Base-by-base conservation (phyloP, 331 rosid species). In the Phaseolus coccineus region DNA sequence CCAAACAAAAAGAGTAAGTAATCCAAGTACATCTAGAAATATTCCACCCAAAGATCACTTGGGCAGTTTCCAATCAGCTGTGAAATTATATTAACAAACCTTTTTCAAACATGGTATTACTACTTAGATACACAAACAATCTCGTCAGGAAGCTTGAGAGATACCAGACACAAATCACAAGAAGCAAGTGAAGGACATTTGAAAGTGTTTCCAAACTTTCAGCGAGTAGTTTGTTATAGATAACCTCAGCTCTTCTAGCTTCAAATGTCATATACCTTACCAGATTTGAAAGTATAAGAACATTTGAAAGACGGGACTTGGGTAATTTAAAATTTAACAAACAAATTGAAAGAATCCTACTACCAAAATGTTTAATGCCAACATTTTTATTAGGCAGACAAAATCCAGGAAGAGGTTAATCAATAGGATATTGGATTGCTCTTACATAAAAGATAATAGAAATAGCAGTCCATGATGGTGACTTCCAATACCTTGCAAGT, bases 81-180 rank as follows among this genome's bases (percentile, higher is more conserved):
- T 31, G 42, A 80, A 61, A 68, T 25, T 74, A 82, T 51, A 25
- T 58, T 83, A 70, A 73, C 77, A 48, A 50, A 73, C 19, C 2
- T 79, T 19, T 35, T n/a, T 76, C 42, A 16, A 27, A 71, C 77
- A 57, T 28, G 69, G 51, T 16, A 15, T 87, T 76, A 85, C 44
- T 80, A 53, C 81, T 61, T 56, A 16, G 84, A 44, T 70, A 55
- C n/a, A 70, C 81, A 69, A 42, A 78, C 69, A 62, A 84, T 86
- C 92, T 91, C 97, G 88, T 88, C 63, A 96, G 97, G 80, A 86
- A 89, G 86, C 93, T 96, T 69, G 98, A 89, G 56, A 96, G 93
- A 76, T 96, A 96, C 98, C 99, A 96, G 72, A 96, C 88, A 89
- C 97, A 93, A 71, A 93, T 88, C 76, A 91, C 91, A 80, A 98